Base-by-base conservation (phyloP, 177 flowering plant genomes). In the Vitis hybrid region DNA sequence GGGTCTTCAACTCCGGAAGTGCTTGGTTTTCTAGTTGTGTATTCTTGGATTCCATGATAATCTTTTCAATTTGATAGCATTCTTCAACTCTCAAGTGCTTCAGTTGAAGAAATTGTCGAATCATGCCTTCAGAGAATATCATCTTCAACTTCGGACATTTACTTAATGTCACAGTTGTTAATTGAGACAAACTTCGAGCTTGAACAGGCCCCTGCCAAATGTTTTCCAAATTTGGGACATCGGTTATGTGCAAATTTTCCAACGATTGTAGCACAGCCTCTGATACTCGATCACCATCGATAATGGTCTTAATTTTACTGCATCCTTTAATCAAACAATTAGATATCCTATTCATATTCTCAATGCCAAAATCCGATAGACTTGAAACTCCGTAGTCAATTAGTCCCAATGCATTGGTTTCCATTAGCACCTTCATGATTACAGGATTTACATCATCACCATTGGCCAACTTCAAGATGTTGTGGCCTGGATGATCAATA, bases 291-390 rank as follows among this genome's bases (percentile, higher is more conserved):
- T 62, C 11, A 50, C 57, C 69, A 60, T 52, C 28, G 4, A 70
- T 24, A 1, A 70, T 50, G 38, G 54, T 38, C 20, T 59, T 59
- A 12, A 75, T 33, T 13, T 54, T 18, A n/a, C 33, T 20, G 61
- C 78, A 75, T 1, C 52, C 17, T 49, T 75, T 17, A 47, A 75
- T 58, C 11, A 65, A 28, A 65, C 74, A 75, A 53, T 57, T 50
- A 33, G 9, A 18, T 57, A 75, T 5, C 4, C 9, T 6, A 14
- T 50, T 15, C 74, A 66, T 50, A 17, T 33, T 66, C 5, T n/a
- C 20, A 3, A 19, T 28, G 13, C 60, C 64, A 61, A 70, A 60
- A 11, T 71, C 71, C 6, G 59, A 70, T 20, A 75, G 44, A 3
- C 50, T 52, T 3, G 49, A 14, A 24, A 71, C 17, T 18, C 12